Conservation (phyloP, 805 yeast species). For the Allodekkera sacchari region DNA sequence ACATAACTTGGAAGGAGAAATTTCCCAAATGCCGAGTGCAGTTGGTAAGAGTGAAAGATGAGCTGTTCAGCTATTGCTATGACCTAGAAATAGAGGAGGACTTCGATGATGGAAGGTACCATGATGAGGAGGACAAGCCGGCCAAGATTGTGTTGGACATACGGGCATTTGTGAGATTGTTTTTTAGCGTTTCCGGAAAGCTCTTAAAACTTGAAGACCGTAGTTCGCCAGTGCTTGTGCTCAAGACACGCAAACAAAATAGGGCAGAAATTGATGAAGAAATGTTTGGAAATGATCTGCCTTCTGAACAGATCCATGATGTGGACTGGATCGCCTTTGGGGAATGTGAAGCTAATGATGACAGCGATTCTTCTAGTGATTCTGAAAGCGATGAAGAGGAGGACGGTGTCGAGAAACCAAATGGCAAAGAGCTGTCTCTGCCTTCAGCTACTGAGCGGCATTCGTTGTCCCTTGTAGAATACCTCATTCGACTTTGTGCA, state of each 20-base stretch:
- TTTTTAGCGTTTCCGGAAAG: constrained; percentile 64
- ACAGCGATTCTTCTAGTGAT: constrained; percentile 22
- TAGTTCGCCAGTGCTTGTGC: constrained; percentile 55
- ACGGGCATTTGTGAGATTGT: constrained; percentile 39
- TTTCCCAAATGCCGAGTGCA: constrained; percentile 46
- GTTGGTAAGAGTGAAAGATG: constrained; percentile 24
- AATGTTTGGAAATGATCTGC: constrained; percentile 4
- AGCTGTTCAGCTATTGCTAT: constrained; percentile 30
- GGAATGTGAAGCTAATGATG: constrained; percentile 24
- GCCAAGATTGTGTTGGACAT: constrained; percentile 28
- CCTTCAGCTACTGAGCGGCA: constrained; percentile 5
- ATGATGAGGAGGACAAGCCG: constrained; percentile 44
- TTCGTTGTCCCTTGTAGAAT: constrained; percentile 52
- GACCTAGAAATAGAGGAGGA: constrained; percentile 42
- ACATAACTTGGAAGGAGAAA: constrained; percentile 68
- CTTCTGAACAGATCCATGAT: no score
- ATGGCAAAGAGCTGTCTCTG: constrained; percentile 12
- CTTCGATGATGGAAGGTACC: constrained; percentile 66
- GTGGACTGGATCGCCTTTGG: constrained; percentile 50
- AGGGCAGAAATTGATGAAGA: constrained; percentile 9
- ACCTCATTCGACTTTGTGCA: constrained; percentile 48
- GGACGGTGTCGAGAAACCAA: constrained; percentile 10
- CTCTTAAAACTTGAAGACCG: constrained; percentile 55
- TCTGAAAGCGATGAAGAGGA: constrained; percentile 20
- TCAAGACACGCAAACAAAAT: constrained; percentile 34